Percentiles rank a stretch among this genome's conserved stretches.
phyloP scores from a whole-genome alignment of 352 stramenopile species.

The Phytophthora palmivora region DNA sequence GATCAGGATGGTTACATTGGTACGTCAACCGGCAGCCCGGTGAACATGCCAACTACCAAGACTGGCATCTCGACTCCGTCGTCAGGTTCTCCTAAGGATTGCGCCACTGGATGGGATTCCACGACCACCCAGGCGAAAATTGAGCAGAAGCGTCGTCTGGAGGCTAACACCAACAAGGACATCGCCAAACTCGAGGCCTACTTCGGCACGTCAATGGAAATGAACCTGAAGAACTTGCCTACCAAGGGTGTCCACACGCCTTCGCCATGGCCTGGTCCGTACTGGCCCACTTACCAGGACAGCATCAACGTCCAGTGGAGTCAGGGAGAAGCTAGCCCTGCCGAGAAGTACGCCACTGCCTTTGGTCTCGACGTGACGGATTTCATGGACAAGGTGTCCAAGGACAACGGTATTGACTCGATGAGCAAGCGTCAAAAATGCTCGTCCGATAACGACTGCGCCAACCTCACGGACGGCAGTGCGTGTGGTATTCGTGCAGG shows the following conservation, averaged over 20 bases:
- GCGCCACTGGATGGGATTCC: slow-evolving; percentile 26
- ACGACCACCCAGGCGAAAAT: slow-evolving; percentile 8
- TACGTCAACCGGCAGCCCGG: neutral
- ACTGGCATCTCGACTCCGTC: slow-evolving; percentile 5
- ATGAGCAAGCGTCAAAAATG: slow-evolving; percentile 18
- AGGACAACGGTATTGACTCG: slow-evolving; percentile 33
- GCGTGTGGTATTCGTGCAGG: slow-evolving; percentile 29
- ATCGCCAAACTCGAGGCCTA: slow-evolving; percentile 33
- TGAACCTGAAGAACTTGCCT: slow-evolving; percentile 21
- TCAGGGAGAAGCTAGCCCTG: slow-evolving; percentile 28
- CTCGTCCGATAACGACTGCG: slow-evolving; percentile 29
- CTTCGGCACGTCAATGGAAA: slow-evolving; percentile 22
- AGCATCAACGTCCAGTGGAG: slow-evolving; percentile 57
- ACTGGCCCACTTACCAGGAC: slow-evolving; percentile 66
- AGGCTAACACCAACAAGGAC: slow-evolving; percentile 27
- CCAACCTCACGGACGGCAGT: slow-evolving; percentile 12
- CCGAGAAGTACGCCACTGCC: slow-evolving; percentile 49
- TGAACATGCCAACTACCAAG: slow-evolving; percentile 16
- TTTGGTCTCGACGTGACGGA: slow-evolving; percentile 38
- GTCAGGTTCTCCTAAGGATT: slow-evolving; percentile 29
- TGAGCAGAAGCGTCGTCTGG: slow-evolving; percentile 27
- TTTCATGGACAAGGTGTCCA: slow-evolving; percentile 46
- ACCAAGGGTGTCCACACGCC: slow-evolving; percentile 9
- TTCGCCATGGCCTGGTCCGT: slow-evolving; percentile 25
- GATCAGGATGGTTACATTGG: slow-evolving; percentile 19